A percentile compares a stretch with the other conserved stretches of the same genome.
Conservation (phyloP, 1,139 yeast species). For the Scheffersomyces cryptocercus region DNA sequence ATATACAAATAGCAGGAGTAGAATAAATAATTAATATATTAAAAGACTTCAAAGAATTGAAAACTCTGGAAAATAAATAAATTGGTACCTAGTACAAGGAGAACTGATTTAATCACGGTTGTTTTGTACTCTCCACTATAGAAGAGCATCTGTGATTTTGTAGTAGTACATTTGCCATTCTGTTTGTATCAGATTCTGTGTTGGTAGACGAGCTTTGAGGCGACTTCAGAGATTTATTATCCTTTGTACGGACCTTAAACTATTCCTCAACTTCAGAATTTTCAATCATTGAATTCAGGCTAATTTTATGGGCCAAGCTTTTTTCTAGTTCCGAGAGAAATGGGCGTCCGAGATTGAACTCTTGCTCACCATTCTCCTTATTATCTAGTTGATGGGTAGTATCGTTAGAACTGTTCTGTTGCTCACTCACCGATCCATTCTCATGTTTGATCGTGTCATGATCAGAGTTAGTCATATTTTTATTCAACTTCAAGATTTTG, state of each 20-base stretch:
- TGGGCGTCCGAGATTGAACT: conserved; percentile 4
- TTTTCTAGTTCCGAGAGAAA: conserved; percentile 13
- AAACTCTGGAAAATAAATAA: too few relatives aligned
- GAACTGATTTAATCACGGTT: too few relatives aligned
- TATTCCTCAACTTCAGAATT: too few relatives aligned
- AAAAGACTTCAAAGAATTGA: background rate
- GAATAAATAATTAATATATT: background rate
- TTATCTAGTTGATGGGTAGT: background rate
- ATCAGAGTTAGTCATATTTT: background rate
- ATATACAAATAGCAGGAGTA: background rate
- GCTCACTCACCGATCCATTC: background rate
- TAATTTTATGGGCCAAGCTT: conserved; percentile 2
- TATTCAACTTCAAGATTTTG: conserved; percentile 14
- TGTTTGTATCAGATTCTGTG: background rate
- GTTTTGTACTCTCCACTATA: too few relatives aligned
- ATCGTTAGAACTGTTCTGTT: background rate
- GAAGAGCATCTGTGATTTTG: background rate
- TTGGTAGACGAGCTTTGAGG: background rate
- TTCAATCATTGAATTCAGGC: too few relatives aligned
- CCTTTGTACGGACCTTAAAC: background rate
- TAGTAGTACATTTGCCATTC: background rate
- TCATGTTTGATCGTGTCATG: background rate
- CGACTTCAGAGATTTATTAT: background rate
- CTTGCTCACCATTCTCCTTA: background rate
- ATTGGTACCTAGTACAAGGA: too few relatives aligned